Percentiles rank a stretch among this genome's conserved stretches.
phyloP scores from a whole-genome alignment of 2,329 filamentous ascomycete genomes.

The Nannizzia gypsea region DNA sequence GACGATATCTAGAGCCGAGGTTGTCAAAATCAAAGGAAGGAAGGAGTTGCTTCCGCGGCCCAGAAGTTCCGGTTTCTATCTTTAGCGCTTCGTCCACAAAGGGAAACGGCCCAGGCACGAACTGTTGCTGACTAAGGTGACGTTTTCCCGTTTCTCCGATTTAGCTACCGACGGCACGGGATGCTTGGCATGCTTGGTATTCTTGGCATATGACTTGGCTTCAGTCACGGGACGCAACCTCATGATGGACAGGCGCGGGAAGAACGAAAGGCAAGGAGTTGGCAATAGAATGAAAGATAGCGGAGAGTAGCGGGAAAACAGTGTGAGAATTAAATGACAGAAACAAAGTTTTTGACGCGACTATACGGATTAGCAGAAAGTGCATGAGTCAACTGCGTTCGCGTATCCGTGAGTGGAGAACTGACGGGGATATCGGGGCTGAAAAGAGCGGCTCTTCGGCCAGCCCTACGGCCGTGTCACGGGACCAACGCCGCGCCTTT shows the following conservation, averaged over 20 bases:
- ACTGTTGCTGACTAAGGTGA: not conserved
- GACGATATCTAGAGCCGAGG: not conserved
- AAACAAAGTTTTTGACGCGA: not conserved
- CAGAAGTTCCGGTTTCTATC: not conserved
- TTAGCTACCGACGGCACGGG: not conserved
- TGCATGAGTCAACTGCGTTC: too few species aligned
- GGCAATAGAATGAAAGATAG: not conserved
- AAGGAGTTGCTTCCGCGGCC: not conserved
- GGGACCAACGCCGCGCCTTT: not conserved
- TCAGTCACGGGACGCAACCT: not conserved
- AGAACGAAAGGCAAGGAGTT: too few species aligned
- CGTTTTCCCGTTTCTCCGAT: not conserved
- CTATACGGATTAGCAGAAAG: not conserved
- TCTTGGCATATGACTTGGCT: not conserved
- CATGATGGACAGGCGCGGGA: not conserved
- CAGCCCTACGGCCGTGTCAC: not conserved
- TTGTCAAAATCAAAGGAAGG: not conserved
- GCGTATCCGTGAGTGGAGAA: too few species aligned
- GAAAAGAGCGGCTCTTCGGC: conserved; percentile 1
- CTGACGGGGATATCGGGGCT: not conserved
- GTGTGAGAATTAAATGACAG: not conserved
- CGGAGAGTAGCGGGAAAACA: not conserved
- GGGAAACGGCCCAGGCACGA: not conserved
- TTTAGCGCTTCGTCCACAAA: not conserved
- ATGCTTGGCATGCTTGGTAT: not conserved